These are phyloP conservation scores for Penicillium sp. DNA, from an alignment of 2,329 filamentous ascomycete species.

Conservation along the genomic window DNA sequence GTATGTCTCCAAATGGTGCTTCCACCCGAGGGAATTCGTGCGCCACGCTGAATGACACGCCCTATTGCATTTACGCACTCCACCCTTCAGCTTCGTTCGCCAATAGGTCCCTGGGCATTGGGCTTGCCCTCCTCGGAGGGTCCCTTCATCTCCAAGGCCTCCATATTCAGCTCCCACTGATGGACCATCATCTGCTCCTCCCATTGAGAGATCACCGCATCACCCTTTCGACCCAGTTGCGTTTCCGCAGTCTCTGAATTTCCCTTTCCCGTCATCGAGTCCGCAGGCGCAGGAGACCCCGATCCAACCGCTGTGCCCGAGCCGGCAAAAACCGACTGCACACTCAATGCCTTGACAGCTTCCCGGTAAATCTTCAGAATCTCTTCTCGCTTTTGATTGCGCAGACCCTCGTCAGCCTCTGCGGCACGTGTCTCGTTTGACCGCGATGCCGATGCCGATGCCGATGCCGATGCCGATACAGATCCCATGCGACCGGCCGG, in stretches of 20 bases:
- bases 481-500: constrained; percentile 14
- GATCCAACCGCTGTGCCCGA: constrained; percentile 27
- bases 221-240: constrained; percentile 25
- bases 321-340: constrained; percentile 56
- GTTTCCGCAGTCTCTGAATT: constrained; percentile 24
- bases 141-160: constrained; percentile 31
- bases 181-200: constrained; percentile 28
- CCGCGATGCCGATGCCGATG: background rate
- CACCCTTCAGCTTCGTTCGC: constrained; percentile 20
- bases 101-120: constrained; percentile 7
- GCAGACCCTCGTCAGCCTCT: constrained; percentile 5
- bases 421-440: background rate
- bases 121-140: constrained; percentile 1
- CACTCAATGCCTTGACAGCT: constrained; percentile 56
- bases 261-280: constrained; percentile 4
- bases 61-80: no score
- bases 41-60: no score
- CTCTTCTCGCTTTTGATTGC: constrained; percentile 36
- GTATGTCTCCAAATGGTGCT: no score
- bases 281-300: background rate
- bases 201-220: constrained; percentile 26
- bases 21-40: no score
- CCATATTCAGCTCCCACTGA: constrained; percentile 37
- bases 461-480: constrained; percentile 12
- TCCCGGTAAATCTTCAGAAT: constrained; percentile 30